phyloP scores from a whole-genome alignment of 2,329 filamentous ascomycete genomes.

The Trichophyton benhamiae region DNA sequence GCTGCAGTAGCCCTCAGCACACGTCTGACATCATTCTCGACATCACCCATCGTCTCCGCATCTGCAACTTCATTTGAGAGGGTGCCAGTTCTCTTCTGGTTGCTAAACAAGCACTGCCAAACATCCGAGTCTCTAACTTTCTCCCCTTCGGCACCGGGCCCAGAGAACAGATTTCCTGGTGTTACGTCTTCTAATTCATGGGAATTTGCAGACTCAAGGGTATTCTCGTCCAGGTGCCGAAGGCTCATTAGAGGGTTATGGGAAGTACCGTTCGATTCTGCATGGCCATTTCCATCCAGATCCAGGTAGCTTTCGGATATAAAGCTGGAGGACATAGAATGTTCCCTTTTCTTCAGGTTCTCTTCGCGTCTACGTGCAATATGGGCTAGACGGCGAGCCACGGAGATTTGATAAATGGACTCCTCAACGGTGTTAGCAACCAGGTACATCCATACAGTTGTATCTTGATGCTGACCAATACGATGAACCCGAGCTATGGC shows the following conservation, averaged over 20 bases:
- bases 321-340: constrained; percentile 5
- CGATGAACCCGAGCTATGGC: constrained; percentile 90
- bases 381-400: constrained; percentile 64
- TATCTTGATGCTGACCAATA: constrained; percentile 78
- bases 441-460: constrained; percentile 91
- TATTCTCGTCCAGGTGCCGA: constrained; percentile 41
- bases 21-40: constrained; percentile 34
- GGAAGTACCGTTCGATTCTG: neutral
- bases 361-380: constrained; percentile 43
- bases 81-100: constrained; percentile 22
- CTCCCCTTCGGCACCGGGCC: constrained; percentile 62
- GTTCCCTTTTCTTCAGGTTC: constrained; percentile 8
- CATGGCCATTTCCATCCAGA: neutral
- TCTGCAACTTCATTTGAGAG: neutral
- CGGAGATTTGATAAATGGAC: constrained; percentile 78
- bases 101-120: constrained; percentile 80
- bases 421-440: constrained; percentile 86
- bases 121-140: constrained; percentile 65
- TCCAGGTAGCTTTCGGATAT: neutral
- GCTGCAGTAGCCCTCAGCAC: constrained; percentile 45
- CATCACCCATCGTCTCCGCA: constrained; percentile 19
- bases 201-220: constrained; percentile 73
- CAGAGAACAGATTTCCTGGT: constrained; percentile 57
- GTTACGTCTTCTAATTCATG: constrained; percentile 65
- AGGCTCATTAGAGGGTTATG: constrained; percentile 25